Conservation (phyloP, 768 basidiomycete species). For the Suillus placidus region DNA sequence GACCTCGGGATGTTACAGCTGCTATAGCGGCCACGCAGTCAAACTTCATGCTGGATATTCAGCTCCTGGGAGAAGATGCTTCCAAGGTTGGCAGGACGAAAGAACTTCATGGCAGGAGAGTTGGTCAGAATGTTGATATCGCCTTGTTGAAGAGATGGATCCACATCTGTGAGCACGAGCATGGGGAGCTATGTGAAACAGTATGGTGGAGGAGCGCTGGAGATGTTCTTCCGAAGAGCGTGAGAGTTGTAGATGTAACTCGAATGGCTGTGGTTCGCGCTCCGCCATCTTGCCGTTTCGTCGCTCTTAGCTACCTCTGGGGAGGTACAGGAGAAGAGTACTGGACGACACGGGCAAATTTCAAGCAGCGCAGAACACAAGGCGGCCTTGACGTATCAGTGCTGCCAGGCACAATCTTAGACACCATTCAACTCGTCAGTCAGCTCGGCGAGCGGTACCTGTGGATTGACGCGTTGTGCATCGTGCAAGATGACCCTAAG, state of each 20-base stretch:
- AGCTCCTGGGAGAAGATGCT: slow-evolving; percentile 13
- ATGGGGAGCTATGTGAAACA: slow-evolving; percentile 6
- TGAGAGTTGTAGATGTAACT: slow-evolving; percentile 8
- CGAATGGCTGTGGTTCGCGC: slow-evolving; percentile 11
- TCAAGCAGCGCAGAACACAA: background rate
- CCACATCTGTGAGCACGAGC: slow-evolving; percentile 3
- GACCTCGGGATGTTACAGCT: background rate
- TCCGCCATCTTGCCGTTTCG: slow-evolving; percentile 9
- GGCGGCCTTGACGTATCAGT: slow-evolving; percentile 6
- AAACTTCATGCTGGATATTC: slow-evolving; percentile 6
- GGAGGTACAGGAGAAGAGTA: slow-evolving; percentile 11
- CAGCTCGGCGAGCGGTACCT: slow-evolving; percentile 13
- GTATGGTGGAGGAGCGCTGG: slow-evolving; percentile 10
- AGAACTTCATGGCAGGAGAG: slow-evolving; percentile 14
- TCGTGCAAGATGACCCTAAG: slow-evolving; percentile 11
- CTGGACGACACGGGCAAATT: slow-evolving; percentile 14
- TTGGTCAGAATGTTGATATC: slow-evolving; percentile 10
- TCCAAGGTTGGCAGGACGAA: slow-evolving; percentile 5
- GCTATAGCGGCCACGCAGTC: background rate
- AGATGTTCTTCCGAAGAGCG: slow-evolving; percentile 8
- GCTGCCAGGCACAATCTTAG: slow-evolving; percentile 10
- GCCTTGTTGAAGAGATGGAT: slow-evolving; percentile 13
- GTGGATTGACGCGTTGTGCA: slow-evolving; percentile 17
- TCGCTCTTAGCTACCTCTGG: slow-evolving; percentile 17
- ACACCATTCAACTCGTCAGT: slow-evolving; percentile 11